These are phyloP conservation scores for Alternaria sp. DNA, from an alignment of 2,329 filamentous ascomycete species.

Conservation along the genomic window DNA sequence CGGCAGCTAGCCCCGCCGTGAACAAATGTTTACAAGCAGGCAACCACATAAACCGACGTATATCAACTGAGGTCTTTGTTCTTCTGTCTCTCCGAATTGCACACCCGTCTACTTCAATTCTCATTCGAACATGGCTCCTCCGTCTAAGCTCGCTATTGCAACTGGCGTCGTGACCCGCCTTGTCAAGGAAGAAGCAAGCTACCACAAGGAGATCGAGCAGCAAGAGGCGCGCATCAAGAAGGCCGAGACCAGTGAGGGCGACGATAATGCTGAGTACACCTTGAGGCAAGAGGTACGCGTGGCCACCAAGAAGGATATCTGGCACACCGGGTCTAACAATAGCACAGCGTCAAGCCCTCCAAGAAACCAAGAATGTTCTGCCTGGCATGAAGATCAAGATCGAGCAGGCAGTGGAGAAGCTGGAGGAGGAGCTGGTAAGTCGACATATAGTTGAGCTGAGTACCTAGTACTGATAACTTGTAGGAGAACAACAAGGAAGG, in stretches of 20 bases:
- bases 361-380: conserved; percentile 88
- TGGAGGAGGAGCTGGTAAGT: conserved; percentile 80
- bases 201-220: conserved; percentile 82
- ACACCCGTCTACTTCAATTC: background rate
- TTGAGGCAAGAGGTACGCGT: conserved; percentile 82
- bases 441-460: conserved; percentile 19
- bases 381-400: conserved; percentile 77
- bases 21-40: conserved; percentile 25
- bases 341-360: conserved; percentile 75
- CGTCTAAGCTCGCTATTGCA: conserved; percentile 78
- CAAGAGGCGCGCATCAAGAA: conserved; percentile 77
- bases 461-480: conserved; percentile 11
- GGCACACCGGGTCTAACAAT: conserved; percentile 6
- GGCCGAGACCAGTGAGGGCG: conserved; percentile 69
- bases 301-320: background rate
- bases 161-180: conserved; percentile 83
- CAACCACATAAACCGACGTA: conserved; percentile 18
- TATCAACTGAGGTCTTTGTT: background rate
- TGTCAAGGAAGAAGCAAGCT: conserved; percentile 89
- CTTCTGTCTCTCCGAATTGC: background rate
- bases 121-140: conserved; percentile 71
- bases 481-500: conserved; percentile 55
- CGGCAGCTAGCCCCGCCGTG: conserved; percentile 24
- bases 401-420: conserved; percentile 71
- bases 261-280: conserved; percentile 79